Evolutionary conservation across 2,329 filamentous ascomycete species (phyloP).

Genomic region (Cladosporium phlei): DNA sequence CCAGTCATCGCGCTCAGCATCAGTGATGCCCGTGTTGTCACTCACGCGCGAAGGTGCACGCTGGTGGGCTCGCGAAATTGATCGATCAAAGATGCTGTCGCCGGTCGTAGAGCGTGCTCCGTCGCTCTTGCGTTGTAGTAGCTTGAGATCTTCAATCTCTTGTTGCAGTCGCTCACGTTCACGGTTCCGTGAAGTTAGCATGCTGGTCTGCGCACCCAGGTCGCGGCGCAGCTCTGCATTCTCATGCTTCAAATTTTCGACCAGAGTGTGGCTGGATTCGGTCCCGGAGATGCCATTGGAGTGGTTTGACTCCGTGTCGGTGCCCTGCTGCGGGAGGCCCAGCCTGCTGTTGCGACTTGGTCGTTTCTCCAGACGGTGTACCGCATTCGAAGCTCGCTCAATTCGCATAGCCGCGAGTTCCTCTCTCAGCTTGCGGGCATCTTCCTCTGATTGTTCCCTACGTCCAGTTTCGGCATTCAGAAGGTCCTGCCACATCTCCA

Average conservation of each 20-base stretch:
- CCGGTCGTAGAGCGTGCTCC: slow-evolving; percentile 57
- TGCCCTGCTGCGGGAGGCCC: slow-evolving; percentile 29
- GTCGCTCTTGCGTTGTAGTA: slow-evolving; percentile 71
- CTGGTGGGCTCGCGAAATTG: slow-evolving; percentile 71
- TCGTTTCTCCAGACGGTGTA: slow-evolving; percentile 36
- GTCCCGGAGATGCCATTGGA: slow-evolving; percentile 32
- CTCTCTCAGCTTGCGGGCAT: slow-evolving; percentile 76
- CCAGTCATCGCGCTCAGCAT: slow-evolving; percentile 77
- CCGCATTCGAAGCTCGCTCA: slow-evolving; percentile 41
- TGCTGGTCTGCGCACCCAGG: slow-evolving; percentile 91
- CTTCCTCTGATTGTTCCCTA: slow-evolving; percentile 84
- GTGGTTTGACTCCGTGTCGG: slow-evolving; percentile 36
- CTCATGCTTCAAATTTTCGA: slow-evolving; percentile 81
- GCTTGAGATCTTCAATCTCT: slow-evolving; percentile 94
- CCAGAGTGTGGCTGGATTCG: slow-evolving; percentile 38
- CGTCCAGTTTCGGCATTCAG: slow-evolving; percentile 86
- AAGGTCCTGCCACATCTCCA: slow-evolving; percentile 92
- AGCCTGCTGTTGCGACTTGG: slow-evolving; percentile 37
- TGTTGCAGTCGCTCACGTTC: slow-evolving; percentile 94
- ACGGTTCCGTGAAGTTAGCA: slow-evolving; percentile 91
- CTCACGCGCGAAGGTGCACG: slow-evolving; percentile 72
- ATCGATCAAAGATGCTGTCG: slow-evolving; percentile 91
- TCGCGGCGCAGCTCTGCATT: slow-evolving; percentile 89
- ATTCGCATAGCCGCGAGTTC: slow-evolving; percentile 58
- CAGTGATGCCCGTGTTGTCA: slow-evolving; percentile 62